Evolutionary conservation across 1,284 basidiomycete species (phyloP).

Genomic region (Termitomyces sp.): DNA sequence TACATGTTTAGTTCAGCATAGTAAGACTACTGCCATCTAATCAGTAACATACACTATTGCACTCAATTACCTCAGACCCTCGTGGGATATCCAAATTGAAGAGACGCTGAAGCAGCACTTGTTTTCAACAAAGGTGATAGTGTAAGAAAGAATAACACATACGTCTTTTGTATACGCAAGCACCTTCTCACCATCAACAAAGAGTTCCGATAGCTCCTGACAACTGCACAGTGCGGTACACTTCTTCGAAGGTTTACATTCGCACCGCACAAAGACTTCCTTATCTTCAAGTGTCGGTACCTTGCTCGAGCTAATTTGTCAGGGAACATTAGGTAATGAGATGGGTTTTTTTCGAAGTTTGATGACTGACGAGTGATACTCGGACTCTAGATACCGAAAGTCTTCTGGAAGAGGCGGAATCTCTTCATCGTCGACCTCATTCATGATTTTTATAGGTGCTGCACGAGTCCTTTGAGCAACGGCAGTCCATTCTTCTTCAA

Average conservation of each 20-base stretch:
- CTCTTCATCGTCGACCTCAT: conserved; percentile 42
- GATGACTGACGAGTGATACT: conserved; percentile 40
- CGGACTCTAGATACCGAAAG: conserved; percentile 49
- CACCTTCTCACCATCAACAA: conserved; percentile 20
- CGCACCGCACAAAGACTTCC: conserved; percentile 25
- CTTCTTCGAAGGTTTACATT: conserved; percentile 22
- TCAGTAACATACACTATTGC: conserved; percentile 41
- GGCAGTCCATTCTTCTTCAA: conserved; percentile 38
- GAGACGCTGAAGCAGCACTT: conserved; percentile 33
- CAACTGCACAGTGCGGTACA: conserved; percentile 25
- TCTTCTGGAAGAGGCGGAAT: conserved; percentile 34
- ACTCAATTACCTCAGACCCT: conserved; percentile 52
- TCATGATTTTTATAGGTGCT: conserved; percentile 41
- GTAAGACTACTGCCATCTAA: neutral
- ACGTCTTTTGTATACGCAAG: conserved; percentile 40
- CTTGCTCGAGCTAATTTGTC: conserved; percentile 5
- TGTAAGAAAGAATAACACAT: neutral
- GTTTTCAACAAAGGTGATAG: neutral
- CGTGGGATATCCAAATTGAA: conserved; percentile 39
- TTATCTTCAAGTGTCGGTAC: conserved; percentile 6
- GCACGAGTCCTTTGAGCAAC: conserved; percentile 32
- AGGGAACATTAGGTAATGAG: neutral
- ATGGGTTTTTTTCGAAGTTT: neutral
- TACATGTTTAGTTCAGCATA: conserved; percentile 17
- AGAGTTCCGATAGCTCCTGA: conserved; percentile 25